Conservation (phyloP, 495 filamentous ascomycete species). For the Letharia columbiana region DNA sequence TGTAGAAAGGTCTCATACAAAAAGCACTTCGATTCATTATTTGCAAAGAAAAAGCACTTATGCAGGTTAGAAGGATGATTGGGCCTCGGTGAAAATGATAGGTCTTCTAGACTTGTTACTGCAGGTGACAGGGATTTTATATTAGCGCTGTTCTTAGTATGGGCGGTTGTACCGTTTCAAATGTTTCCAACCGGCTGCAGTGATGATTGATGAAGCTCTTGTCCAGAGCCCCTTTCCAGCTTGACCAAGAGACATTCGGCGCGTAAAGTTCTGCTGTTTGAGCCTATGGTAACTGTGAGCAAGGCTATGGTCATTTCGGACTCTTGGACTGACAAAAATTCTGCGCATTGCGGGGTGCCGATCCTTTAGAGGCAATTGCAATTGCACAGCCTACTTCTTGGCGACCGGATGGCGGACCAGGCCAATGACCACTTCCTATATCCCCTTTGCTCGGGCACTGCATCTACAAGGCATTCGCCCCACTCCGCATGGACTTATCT, state of each 20-base stretch:
- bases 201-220: background rate
- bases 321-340: background rate
- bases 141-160: background rate
- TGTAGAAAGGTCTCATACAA: background rate
- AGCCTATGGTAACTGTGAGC: background rate
- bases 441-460: background rate
- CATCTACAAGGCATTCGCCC: background rate
- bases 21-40: background rate
- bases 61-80: background rate
- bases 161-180: background rate
- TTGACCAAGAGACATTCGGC: background rate
- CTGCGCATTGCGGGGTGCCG: background rate
- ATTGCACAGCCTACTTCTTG: conserved; percentile 3
- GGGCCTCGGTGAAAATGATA: background rate
- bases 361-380: background rate
- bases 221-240: background rate
- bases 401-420: background rate
- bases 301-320: background rate
- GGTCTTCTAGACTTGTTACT: background rate
- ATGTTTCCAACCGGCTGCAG: too few species aligned
- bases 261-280: background rate
- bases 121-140: background rate
- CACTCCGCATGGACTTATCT: background rate
- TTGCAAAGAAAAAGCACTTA: too few species aligned
- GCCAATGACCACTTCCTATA: background rate